A percentile compares a stretch with the other conserved stretches of the same genome.
Evolutionary conservation across 2,329 filamentous ascomycete genomes (phyloP).

Genomic region (Drechmeria coniospora): DNA sequence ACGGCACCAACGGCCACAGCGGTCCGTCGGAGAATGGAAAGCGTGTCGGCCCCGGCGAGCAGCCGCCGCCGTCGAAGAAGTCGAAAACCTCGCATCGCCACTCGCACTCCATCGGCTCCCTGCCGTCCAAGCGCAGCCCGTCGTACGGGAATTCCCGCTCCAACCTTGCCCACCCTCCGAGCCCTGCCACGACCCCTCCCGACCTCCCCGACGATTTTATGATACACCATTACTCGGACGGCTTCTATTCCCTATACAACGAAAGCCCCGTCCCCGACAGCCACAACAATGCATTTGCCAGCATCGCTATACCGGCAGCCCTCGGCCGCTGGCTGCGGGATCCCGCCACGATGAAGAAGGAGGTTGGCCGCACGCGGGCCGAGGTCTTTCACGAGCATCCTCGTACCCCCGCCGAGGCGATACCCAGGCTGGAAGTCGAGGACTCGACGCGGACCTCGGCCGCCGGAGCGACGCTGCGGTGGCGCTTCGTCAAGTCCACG

Average conservation of each 20-base stretch:
- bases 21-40: conserved; percentile 41
- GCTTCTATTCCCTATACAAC: conserved; percentile 62
- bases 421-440: conserved; percentile 32
- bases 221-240: conserved; percentile 54
- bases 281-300: conserved; percentile 64
- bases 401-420: conserved; percentile 24
- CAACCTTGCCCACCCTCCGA: conserved; percentile 46
- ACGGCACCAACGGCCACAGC: conserved; percentile 51
- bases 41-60: conserved; percentile 27
- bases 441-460: conserved; percentile 23
- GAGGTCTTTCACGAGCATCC: conserved; percentile 53
- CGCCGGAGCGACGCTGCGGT: conserved; percentile 37
- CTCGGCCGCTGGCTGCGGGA: conserved; percentile 69
- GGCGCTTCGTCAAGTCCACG: conserved; percentile 47
- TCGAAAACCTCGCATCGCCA: conserved; percentile 68
- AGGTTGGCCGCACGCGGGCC: conserved; percentile 46
- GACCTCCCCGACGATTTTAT: conserved; percentile 47
- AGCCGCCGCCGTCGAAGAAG: conserved; percentile 54
- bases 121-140: conserved; percentile 48
- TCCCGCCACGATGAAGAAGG: conserved; percentile 48
- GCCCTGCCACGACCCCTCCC: conserved; percentile 62
- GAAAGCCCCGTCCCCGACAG: conserved; percentile 42
- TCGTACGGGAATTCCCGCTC: conserved; percentile 47
- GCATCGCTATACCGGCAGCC: conserved; percentile 57
- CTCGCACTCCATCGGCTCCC: conserved; percentile 60